Base-by-base conservation (phyloP, 306 rosid genomes). In the Gynostemma pentaphyllum region DNA sequence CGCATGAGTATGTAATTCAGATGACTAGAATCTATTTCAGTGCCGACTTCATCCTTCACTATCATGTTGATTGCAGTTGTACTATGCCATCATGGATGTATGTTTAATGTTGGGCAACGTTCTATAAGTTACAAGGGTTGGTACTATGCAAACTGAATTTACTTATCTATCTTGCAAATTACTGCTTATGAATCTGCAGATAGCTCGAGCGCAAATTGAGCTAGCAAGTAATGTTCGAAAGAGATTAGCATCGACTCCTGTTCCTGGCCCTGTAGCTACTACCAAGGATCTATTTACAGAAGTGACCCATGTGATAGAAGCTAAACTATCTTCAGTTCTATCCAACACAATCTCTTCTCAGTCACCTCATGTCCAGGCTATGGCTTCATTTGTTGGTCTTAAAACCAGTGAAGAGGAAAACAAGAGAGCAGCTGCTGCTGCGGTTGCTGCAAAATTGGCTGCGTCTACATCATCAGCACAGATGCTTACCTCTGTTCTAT, bases 381-480 rank as follows among this genome's bases (percentile, higher is more conserved):
- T 76, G 57, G 19, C 21, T 39, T 70, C 97, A 53, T 84, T 73
- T 80, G 72, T 79, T 44, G 70, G 87, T 60, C 72, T 72, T 23
- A 81, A 78, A 79, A 69, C 74, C 66, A 57, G 80, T 52, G 95
- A 90, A 48, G 97, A 89, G 65, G 95, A 90, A 62, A 81, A 76
- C 78, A 89, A 87, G 72, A 89, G 78, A 72, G 86, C 94, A 29
- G 89, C 83, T 0, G 90, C 97, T 0, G 95, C 95, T 4, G 97
- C 95, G 4, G 87, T 90, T 68, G 95, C 88, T 74, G 97, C 97
- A 45, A 89, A 87, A 74, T 85, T 89, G 68, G 92, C 97, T 34
- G 97, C 95, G n/a, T 90, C 97, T 22, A 40, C 94, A 22, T 90
- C 97, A 28, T 90, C 97, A 19, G 97, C 97, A 15, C 95, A 82